Conservation (phyloP, 106 monocot genomes). For the Phalaenopsis equestris region DNA sequence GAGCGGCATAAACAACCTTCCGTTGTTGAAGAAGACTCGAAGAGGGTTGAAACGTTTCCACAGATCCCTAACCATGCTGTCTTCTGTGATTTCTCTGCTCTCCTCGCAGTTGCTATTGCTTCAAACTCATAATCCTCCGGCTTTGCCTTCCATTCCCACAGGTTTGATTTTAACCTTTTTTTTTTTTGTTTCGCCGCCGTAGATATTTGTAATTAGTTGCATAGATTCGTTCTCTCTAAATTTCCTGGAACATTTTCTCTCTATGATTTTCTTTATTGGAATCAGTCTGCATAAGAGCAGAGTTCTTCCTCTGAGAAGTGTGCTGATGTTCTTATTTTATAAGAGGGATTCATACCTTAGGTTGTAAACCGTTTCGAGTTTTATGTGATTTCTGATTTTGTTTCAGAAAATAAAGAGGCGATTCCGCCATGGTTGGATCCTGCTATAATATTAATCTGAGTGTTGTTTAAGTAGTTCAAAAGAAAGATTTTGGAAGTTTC, state of each 20-base stretch:
- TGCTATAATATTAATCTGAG: too few relatives aligned
- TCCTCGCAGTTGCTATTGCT: neutral
- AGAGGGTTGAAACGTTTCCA: too few relatives aligned
- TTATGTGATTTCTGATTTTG: too few relatives aligned
- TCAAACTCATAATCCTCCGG: neutral
- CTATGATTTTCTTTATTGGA: neutral
- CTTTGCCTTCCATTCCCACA: neutral
- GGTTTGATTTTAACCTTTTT: neutral
- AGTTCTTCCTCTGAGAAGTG: neutral
- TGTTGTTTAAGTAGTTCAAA: too few relatives aligned
- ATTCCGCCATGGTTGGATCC: too few relatives aligned
- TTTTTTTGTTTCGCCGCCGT: neutral
- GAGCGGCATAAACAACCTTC: too few relatives aligned
- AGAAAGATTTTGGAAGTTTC: too few relatives aligned
- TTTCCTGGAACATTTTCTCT: neutral
- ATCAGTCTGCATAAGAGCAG: neutral
- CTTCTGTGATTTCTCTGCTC: neutral
- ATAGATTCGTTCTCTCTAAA: neutral
- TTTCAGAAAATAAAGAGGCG: too few relatives aligned
- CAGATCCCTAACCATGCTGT: neutral
- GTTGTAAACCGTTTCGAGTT: too few relatives aligned
- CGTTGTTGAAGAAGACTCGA: too few relatives aligned
- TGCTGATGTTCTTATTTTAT: neutral
- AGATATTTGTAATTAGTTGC: neutral
- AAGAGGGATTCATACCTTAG: too few relatives aligned